Evolutionary conservation across 2,329 filamentous ascomycete genomes (phyloP).

Genomic region (Coleophoma crateriformis): DNA sequence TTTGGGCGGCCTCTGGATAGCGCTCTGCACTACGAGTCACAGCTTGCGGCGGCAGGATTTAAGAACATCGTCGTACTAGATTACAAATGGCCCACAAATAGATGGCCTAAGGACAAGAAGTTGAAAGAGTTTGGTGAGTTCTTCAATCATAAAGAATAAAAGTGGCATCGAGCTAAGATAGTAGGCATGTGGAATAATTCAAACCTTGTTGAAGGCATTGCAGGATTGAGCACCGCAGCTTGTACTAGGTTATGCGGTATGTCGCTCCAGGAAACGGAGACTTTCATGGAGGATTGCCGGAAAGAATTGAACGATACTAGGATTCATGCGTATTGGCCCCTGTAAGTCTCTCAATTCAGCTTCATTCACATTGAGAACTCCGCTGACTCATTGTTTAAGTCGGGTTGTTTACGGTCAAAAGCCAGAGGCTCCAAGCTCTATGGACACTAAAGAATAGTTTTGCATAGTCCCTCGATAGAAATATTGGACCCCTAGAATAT

Average conservation of each 20-base stretch:
- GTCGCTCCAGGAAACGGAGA: conserved; percentile 8
- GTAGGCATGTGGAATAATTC: conserved; percentile 11
- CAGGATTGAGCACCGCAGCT: conserved; percentile 12
- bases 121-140: conserved; percentile 11
- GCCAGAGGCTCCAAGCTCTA: neutral
- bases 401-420: neutral
- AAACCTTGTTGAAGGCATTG: conserved; percentile 8
- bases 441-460: too few relatives aligned
- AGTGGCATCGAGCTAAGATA: neutral
- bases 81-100: conserved; percentile 43
- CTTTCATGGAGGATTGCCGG: neutral
- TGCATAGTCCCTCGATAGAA: too few relatives aligned
- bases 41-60: conserved; percentile 16
- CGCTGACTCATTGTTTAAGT: neutral
- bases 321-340: conserved; percentile 8
- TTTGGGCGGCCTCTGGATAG: conserved; percentile 26
- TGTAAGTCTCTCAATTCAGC: conserved; percentile 4
- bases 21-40: conserved; percentile 15
- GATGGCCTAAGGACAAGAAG: conserved; percentile 43
- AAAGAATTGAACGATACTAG: conserved; percentile 7
- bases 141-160: neutral
- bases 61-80: conserved; percentile 29
- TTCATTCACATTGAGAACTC: neutral
- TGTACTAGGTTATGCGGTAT: conserved; percentile 11
- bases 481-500: too few relatives aligned